Base-by-base conservation (phyloP, 2,329 filamentous ascomycete species). In the Aspergillus caelatus region DNA sequence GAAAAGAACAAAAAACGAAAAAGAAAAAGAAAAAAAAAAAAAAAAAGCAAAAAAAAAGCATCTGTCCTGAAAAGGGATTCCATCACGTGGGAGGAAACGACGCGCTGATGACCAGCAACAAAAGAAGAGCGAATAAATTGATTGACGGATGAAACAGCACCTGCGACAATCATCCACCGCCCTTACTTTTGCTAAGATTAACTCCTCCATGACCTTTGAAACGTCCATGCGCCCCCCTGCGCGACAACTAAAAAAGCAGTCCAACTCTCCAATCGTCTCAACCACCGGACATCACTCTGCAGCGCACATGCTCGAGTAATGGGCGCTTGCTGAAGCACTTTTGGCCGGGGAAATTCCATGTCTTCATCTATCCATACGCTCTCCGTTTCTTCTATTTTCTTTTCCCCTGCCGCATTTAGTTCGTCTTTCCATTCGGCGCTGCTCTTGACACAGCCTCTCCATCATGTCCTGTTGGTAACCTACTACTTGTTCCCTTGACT, bases 391-490 rank as follows among this genome's bases (percentile, higher is more conserved):
- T 39, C 30, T 41, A 10, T 32, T 36, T 32, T 50, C 30, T 41
- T 23, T 36, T 45, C 46, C 55, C 54, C 39, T 19, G 12, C 28
- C 16, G 28, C 10, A 32, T 52, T 34, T 14, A 30, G 32, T 43
- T 26, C 6, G 23, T 60, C 48, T 41, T 11, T 21, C 36, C 19
- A 21, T 34, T 34, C 39, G 52, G n/a, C 52, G n/a, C 41, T 45
- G 34, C 9, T 52, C 48, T 52, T 28, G 58, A 60, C 58, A 54
- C 58, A 60, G 50, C 58, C 58, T 55, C 39, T 34, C 41, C 48
- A 23, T 23, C 45, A 53, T 55, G 52, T 39, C 52, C 36, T 21
- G 34, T 41, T 55, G 48, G 54, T 23, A 45, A 39, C 10, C 32
- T 46, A 36, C 32, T 34, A 34, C 32, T 55, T 23, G 36, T 16